phyloP scores from a whole-genome alignment of 805 yeast genomes.

The Ogataea neopini region DNA sequence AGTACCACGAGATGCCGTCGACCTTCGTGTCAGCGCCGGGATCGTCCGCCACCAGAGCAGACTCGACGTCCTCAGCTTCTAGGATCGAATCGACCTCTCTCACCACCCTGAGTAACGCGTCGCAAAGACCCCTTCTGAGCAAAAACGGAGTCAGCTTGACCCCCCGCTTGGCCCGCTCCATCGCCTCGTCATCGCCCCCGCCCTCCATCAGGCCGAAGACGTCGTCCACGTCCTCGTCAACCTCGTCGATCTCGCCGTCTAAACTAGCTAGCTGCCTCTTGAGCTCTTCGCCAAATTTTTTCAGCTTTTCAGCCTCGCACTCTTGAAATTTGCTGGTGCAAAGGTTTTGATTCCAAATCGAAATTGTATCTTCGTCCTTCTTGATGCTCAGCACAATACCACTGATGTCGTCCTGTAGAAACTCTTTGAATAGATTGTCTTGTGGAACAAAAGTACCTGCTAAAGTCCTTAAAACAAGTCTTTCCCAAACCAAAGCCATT shows the following conservation, averaged over 20 bases:
- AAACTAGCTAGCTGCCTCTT: constrained; percentile 9
- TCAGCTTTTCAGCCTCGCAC: constrained; percentile 13
- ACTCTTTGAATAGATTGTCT: constrained; percentile 38
- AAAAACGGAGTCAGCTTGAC: constrained; percentile 43
- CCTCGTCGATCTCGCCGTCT: constrained; percentile 1
- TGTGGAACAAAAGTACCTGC: constrained; percentile 52
- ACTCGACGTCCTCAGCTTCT: constrained; percentile 32
- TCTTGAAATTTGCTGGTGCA: constrained; percentile 34
- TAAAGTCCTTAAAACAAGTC: constrained; percentile 50
- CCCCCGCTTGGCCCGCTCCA: constrained; percentile 10
- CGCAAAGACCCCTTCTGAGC: constrained; percentile 47
- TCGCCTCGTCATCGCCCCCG: constrained; percentile 8
- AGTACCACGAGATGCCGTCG: constrained; percentile 47
- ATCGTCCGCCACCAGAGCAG: too few species aligned
- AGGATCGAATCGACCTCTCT: constrained; percentile 49
- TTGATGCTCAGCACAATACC: constrained; percentile 63
- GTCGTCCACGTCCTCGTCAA: not conserved
- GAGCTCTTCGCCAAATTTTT: constrained; percentile 9
- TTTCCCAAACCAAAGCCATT: constrained; percentile 52
- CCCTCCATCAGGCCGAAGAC: constrained; percentile 15
- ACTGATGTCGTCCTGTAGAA: constrained; percentile 50
- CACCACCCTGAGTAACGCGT: constrained; percentile 45
- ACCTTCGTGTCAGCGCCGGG: constrained; percentile 41
- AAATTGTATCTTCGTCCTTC: constrained; percentile 57
- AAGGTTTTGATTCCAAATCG: constrained; percentile 61